Conservation (phyloP, 192 early-diverging fungal genomes). For the Chytriomyces sp. region DNA sequence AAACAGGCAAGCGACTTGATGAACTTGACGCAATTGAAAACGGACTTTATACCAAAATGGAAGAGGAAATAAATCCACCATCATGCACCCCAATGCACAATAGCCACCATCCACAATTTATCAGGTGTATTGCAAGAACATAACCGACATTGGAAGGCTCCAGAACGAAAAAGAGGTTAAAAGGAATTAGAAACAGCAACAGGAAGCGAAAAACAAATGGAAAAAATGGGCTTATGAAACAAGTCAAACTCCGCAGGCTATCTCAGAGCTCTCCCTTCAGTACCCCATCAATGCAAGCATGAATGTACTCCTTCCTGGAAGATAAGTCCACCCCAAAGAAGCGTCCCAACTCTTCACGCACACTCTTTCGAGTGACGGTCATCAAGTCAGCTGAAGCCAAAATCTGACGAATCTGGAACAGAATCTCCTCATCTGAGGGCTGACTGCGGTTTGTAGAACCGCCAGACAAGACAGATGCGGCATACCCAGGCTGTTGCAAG, state of each 20-base stretch:
- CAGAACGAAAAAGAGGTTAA: background rate
- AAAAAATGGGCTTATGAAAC: background rate
- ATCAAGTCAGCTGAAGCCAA: constrained; percentile 90
- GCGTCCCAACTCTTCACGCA: constrained; percentile 81
- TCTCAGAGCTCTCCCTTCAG: constrained; percentile 51
- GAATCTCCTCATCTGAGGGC: constrained; percentile 53
- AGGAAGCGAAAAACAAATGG: background rate
- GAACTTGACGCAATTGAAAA: too few species aligned
- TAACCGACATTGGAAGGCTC: background rate
- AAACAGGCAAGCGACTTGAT: too few species aligned
- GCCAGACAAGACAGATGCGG: constrained; percentile 4
- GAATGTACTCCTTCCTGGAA: constrained; percentile 86
- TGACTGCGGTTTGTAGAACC: constrained; percentile 31
- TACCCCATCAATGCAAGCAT: constrained; percentile 77
- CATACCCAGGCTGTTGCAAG: constrained; percentile 1
- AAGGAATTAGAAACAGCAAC: background rate
- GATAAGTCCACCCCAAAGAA: constrained; percentile 84
- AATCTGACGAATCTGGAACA: constrained; percentile 65
- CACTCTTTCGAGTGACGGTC: constrained; percentile 95
- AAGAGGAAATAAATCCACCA: too few species aligned
- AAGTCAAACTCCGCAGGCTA: background rate
- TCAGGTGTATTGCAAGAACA: too few species aligned
- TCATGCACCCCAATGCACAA: too few species aligned
- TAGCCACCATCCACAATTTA: too few species aligned
- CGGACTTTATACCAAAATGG: too few species aligned